A percentile compares a stretch with the other conserved stretches of the same genome.
phyloP scores from a whole-genome alignment of 225 moss, liverwort and hornwort genomes.

The Antitrichia curtipendula region DNA sequence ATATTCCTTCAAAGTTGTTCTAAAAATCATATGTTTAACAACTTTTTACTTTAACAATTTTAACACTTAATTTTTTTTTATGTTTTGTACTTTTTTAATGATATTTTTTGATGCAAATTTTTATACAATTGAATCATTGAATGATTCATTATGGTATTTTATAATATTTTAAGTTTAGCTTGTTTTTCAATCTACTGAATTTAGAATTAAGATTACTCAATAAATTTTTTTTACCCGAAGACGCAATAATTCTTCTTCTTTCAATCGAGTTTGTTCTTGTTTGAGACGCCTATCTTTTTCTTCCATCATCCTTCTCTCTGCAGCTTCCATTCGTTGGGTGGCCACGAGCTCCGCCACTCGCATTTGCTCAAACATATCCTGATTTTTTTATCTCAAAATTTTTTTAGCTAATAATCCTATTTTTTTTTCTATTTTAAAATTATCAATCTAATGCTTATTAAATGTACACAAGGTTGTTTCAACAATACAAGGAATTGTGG shows the following conservation, averaged over 20 bases:
- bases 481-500: not conserved
- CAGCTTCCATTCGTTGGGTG: conserved; percentile 75
- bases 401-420: not conserved
- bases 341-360: conserved; percentile 71
- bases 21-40: not conserved
- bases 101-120: not conserved
- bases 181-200: too few species aligned
- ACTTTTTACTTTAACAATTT: not conserved
- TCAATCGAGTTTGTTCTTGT: conserved; percentile 57
- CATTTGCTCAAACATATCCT: conserved; percentile 94
- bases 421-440: not conserved
- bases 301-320: conserved; percentile 62
- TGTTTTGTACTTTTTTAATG: too few species aligned
- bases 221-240: not conserved
- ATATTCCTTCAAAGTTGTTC: not conserved
- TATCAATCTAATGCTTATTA: not conserved
- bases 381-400: not conserved
- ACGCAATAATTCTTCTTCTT: conserved; percentile 46
- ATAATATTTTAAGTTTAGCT: not conserved
- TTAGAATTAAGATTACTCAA: too few species aligned
- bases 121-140: not conserved
- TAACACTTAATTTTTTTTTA: not conserved
- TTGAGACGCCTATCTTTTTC: conserved; percentile 64
- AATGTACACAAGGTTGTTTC: rapidly evolving
- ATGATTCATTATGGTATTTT: not conserved